Conservation (phyloP, 176 grass and related monocot genomes). For the Neostapfia colusana region DNA sequence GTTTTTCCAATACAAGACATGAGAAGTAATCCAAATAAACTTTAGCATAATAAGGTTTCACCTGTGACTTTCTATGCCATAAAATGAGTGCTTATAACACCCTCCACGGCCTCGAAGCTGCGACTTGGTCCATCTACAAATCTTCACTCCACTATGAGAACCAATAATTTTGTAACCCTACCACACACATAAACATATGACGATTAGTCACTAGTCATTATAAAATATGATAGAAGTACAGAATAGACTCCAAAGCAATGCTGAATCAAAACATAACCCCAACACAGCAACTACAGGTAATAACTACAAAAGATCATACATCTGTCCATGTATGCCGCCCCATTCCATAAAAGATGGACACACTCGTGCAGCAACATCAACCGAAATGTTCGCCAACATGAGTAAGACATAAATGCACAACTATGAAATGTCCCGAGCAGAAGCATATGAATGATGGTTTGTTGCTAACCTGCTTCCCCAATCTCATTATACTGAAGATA, state of each 20-base stretch:
- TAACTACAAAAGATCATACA: constrained; percentile 3
- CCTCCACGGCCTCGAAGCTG: constrained; percentile 93
- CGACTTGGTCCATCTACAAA: constrained; percentile 98
- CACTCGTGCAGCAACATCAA: not conserved
- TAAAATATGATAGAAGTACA: not conserved
- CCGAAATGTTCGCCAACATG: not conserved
- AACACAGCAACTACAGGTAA: not conserved
- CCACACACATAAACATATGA: constrained; percentile 33
- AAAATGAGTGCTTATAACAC: constrained; percentile 99
- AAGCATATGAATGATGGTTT: constrained; percentile 18
- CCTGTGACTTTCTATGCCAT: constrained; percentile 99
- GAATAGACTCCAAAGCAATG: not conserved
- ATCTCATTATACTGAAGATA: not conserved
- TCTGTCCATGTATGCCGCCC: not conserved
- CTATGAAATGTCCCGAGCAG: not conserved
- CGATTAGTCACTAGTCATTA: not conserved
- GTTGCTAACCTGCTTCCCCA: not conserved
- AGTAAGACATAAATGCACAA: not conserved
- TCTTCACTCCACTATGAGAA: constrained; percentile 97
- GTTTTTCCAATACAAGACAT: not conserved
- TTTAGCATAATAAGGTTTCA: constrained; percentile 27
- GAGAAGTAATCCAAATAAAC: not conserved
- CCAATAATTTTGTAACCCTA: constrained; percentile 98
- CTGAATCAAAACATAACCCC: not conserved
- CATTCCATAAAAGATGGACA: constrained; percentile 19